Evolutionary conservation across 768 basidiomycete genomes (phyloP).

Genomic region (Pholiota molesta): DNA sequence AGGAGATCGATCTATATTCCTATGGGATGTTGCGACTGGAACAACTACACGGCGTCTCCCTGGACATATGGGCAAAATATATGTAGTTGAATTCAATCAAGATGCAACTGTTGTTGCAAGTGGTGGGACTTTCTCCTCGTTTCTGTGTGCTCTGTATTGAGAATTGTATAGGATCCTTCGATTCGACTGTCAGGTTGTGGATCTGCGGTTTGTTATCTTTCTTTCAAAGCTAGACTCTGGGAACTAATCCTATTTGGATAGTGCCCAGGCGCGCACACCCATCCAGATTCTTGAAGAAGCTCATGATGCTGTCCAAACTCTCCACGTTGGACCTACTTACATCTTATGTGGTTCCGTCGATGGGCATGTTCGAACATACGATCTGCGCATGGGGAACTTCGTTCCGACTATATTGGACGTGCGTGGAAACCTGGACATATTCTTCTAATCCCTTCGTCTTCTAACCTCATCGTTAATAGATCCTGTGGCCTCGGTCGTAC

Average conservation of each 20-base stretch:
- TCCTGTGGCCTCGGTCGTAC: slow-evolving; percentile 83
- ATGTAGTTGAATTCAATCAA: slow-evolving; percentile 87
- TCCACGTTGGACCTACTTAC: slow-evolving; percentile 66
- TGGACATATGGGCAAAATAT: slow-evolving; percentile 91
- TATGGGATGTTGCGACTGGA: slow-evolving; percentile 95
- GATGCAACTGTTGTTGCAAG: slow-evolving; percentile 88
- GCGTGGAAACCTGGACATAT: slow-evolving; percentile 33
- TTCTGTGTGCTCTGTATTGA: slow-evolving; percentile 7
- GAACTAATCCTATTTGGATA: slow-evolving; percentile 27
- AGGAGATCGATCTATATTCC: slow-evolving; percentile 89
- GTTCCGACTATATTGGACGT: slow-evolving; percentile 91
- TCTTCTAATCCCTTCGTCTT: background rate
- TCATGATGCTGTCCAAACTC: slow-evolving; percentile 81
- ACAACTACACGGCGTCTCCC: slow-evolving; percentile 80
- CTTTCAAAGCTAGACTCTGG: background rate
- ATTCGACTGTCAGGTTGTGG: slow-evolving; percentile 91
- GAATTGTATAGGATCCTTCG: slow-evolving; percentile 75
- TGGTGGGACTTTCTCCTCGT: slow-evolving; percentile 47
- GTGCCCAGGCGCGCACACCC: slow-evolving; percentile 77
- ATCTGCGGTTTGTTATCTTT: slow-evolving; percentile 64
- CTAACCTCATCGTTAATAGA: slow-evolving; percentile 45
- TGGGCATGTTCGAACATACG: slow-evolving; percentile 91
- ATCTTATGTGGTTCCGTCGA: slow-evolving; percentile 89
- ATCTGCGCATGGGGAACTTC: slow-evolving; percentile 92
- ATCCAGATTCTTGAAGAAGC: slow-evolving; percentile 93